Evolutionary conservation across 352 stramenopile species (phyloP), one percentile per base, ranked within the genome.

Genomic region (Halophytophthora polymorphica): DNA sequence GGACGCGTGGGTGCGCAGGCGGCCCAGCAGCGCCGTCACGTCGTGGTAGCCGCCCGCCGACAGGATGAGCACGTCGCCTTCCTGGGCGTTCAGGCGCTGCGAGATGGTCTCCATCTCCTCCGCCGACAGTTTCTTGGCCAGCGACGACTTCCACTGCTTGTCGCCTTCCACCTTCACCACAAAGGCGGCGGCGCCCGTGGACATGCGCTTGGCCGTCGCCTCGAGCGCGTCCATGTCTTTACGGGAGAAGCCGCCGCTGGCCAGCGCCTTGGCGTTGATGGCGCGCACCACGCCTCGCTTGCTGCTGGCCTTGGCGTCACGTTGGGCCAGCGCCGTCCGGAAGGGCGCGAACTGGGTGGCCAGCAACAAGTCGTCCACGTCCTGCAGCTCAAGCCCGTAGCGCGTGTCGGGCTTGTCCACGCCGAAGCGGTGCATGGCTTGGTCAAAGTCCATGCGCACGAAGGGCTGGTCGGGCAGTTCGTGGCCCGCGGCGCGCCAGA

Each of bases 341-440:
- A 90, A 88, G 11, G 60, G 55, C 12, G 40, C 38, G 35, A 88
- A 87, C 13, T 73, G 58, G 18, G 59, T 73, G 3, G 40, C 33
- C 28, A 66, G 47, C 13, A 92, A 39, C 15, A 70, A 8, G 25
- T 83, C 64, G 23, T 59, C 58, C 8, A 88, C 65, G 53, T 92
- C 77, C 39, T 72, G 45, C 2, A 94, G 64, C 53, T 90, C 79
- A 6, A 94, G 57, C 2, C 69, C 79, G 42, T 86, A 91, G 4
- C 86, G 81, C 34, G 77, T 91, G 54, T 95, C 85, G 0, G 85
- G 87, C 49, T 94, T 94, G 66, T 96, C 87, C 0, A 93, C 84
- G 17, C 85, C 85, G 56, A 72, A 95, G 36, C 74, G 75, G 25
- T 86, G 61, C 78, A 96, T 89, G 6, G 77, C 76, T 19, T 96